Evolutionary conservation across 2,329 filamentous ascomycete species (phyloP).

Genomic region (Colletotrichum lentis): DNA sequence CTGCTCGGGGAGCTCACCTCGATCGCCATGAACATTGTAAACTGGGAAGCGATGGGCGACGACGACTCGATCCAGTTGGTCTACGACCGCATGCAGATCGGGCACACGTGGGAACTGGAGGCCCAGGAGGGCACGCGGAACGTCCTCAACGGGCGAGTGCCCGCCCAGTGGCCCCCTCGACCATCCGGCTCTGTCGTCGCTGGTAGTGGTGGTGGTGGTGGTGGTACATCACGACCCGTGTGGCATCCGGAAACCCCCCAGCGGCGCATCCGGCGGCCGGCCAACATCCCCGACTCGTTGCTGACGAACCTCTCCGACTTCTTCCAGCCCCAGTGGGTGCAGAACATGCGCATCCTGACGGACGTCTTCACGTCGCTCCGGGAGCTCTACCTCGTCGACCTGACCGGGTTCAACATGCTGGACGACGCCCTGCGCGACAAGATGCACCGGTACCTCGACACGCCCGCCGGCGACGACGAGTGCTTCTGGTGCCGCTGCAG

Average conservation of each 20-base stretch:
- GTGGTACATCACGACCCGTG: neutral
- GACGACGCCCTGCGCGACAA: neutral
- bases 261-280: neutral
- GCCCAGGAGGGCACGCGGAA: neutral
- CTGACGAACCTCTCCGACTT: neutral
- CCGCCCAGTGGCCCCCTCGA: neutral
- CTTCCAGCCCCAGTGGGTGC: neutral
- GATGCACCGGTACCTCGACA: constrained; percentile 3
- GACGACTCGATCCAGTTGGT: neutral
- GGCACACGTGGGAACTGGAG: neutral
- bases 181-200: too few species aligned
- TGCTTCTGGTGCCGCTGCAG: neutral
- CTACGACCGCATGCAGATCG: neutral
- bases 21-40: constrained; percentile 4
- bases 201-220: too few species aligned
- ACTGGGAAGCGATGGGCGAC: constrained; percentile 3
- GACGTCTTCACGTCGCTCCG: constrained; percentile 6
- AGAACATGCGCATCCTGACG: constrained; percentile 5
- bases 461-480: neutral
- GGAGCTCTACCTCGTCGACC: constrained; percentile 17
- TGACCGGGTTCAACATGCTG: neutral
- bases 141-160: neutral
- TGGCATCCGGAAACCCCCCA: neutral
- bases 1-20: neutral
- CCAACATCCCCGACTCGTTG: neutral